Conservation (phyloP, 768 basidiomycete species). For the Psilocybe cubensis region DNA sequence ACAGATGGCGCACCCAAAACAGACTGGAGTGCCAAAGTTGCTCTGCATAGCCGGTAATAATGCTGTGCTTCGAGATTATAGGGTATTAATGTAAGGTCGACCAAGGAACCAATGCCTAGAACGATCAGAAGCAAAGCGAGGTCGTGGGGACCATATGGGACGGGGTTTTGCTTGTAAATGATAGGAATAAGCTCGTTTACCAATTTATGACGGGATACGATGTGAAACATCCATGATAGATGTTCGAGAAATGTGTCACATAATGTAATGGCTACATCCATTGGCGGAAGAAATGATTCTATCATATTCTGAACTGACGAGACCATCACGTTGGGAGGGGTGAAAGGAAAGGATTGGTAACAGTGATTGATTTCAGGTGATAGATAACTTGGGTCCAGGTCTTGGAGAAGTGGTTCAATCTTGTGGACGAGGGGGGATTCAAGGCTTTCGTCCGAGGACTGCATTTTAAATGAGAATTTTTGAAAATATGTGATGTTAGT, state of each 20-base stretch:
- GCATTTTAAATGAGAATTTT: constrained; percentile 4
- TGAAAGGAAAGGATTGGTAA: constrained; percentile 48
- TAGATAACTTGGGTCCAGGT: constrained; percentile 48
- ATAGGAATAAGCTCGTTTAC: constrained; percentile 48
- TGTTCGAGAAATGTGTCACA: constrained; percentile 53
- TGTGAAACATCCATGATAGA: constrained; percentile 53
- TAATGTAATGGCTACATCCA: constrained; percentile 42
- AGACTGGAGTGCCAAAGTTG: constrained; percentile 48
- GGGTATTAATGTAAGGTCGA: constrained; percentile 48
- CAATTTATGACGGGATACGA: constrained; percentile 49
- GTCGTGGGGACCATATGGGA: constrained; percentile 51
- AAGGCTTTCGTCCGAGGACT: constrained; percentile 8
- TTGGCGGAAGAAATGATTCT: constrained; percentile 47
- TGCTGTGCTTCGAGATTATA: constrained; percentile 57
- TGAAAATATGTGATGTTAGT: background rate
- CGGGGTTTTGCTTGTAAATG: constrained; percentile 43
- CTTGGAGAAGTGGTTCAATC: constrained; percentile 28
- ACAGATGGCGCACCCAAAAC: constrained; percentile 47
- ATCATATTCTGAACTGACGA: constrained; percentile 41
- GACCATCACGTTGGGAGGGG: constrained; percentile 37
- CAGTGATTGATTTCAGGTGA: constrained; percentile 46
- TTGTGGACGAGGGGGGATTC: background rate
- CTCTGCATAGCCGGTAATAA: constrained; percentile 51
- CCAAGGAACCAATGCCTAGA: constrained; percentile 50
- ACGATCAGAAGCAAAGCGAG: constrained; percentile 50